Conservation (phyloP, 2,329 filamentous ascomycete species). For the Hymenoscyphus repandus region DNA sequence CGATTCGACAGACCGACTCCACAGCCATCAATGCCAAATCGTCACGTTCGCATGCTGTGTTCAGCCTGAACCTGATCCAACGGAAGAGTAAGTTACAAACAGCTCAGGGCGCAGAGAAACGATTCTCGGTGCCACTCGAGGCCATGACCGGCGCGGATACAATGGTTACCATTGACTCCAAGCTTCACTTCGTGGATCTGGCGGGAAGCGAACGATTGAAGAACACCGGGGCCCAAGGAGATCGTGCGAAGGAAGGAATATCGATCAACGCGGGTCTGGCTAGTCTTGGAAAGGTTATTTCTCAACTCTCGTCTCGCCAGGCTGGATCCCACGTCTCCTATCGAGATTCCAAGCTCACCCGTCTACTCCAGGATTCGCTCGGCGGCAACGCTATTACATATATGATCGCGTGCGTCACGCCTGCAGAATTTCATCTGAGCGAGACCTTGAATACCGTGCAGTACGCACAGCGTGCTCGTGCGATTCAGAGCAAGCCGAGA, state of each 20-base stretch:
- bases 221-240: constrained; percentile 92
- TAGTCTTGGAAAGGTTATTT: constrained; percentile 95
- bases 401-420: constrained; percentile 98
- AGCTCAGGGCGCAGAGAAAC: constrained; percentile 65
- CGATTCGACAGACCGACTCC: constrained; percentile 92
- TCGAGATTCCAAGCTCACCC: constrained; percentile 93
- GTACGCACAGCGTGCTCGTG: constrained; percentile 91
- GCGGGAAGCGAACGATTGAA: constrained; percentile 95
- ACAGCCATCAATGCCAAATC: constrained; percentile 98
- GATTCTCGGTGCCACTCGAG: constrained; percentile 81
- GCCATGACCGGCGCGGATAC: constrained; percentile 64
- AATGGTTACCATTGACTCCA: constrained; percentile 88
- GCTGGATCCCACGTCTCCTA: constrained; percentile 91
- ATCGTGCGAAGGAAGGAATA: constrained; percentile 91
- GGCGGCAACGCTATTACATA: constrained; percentile 97
- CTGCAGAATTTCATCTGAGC: constrained; percentile 93
- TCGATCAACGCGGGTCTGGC: constrained; percentile 96
- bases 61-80: constrained; percentile 89
- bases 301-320: constrained; percentile 87
- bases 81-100: constrained; percentile 58
- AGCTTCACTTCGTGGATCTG: constrained; percentile 96
- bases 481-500: constrained; percentile 94
- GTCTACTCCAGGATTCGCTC: constrained; percentile 90
- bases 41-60: constrained; percentile 94
- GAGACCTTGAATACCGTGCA: constrained; percentile 97